These are phyloP conservation scores for Macrolepiota albuminosa DNA, from an alignment of 768 basidiomycete species.

Conservation along the genomic window DNA sequence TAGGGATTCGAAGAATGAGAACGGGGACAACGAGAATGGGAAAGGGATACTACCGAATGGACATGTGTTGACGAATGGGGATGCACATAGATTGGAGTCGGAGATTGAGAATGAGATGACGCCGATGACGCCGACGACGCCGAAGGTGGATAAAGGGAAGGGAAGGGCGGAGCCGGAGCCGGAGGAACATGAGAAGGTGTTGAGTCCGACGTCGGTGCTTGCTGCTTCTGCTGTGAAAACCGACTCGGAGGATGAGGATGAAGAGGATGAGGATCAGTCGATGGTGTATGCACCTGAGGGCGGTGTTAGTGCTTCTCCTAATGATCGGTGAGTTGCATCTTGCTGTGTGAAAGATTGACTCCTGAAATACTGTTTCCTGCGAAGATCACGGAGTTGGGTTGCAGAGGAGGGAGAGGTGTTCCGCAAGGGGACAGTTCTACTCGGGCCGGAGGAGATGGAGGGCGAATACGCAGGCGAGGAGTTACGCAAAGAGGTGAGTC, in stretches of 20 bases:
- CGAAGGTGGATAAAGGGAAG: conserved; percentile 76
- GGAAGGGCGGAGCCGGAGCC: conserved; percentile 65
- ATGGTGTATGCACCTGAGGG: conserved; percentile 28
- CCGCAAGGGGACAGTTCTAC: conserved; percentile 78
- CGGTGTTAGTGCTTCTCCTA: conserved; percentile 32
- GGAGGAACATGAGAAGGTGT: conserved; percentile 62
- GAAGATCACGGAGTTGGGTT: conserved; percentile 74
- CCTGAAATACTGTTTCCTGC: background rate
- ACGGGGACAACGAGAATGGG: background rate
- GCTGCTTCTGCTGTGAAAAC: conserved; percentile 40
- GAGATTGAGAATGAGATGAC: conserved; percentile 26
- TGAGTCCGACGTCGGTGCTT: conserved; percentile 59
- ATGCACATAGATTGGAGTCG: conserved; percentile 3
- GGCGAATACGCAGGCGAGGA: conserved; percentile 88
- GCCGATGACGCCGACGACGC: conserved; percentile 60
- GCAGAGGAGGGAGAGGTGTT: conserved; percentile 97
- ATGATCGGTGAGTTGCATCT: conserved; percentile 41
- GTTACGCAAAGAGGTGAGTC: conserved; percentile 67
- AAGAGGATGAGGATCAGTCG: conserved; percentile 33
- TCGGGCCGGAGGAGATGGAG: conserved; percentile 85
- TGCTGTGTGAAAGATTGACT: background rate
- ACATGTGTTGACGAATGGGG: conserved; percentile 7
- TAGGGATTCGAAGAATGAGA: background rate
- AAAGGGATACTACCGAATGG: background rate
- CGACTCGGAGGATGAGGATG: conserved; percentile 29